These are phyloP conservation scores for Alternaria sp. DNA, from an alignment of 2,329 filamentous ascomycete species.

Conservation along the genomic window DNA sequence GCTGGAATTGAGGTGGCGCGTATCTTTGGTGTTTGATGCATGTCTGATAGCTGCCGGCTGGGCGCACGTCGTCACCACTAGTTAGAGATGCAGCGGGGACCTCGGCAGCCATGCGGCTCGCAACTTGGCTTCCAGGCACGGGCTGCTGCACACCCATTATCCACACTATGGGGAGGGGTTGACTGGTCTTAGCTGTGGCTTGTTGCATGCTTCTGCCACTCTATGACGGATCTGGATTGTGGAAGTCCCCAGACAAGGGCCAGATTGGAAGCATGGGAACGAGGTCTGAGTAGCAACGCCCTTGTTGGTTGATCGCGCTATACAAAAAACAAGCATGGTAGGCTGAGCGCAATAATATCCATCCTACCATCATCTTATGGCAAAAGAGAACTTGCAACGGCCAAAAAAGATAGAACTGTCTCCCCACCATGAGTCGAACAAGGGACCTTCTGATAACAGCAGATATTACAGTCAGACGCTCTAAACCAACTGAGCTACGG, in stretches of 20 bases:
- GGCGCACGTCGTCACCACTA: constrained; percentile 17
- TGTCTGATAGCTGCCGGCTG: constrained; percentile 14
- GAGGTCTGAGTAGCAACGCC: not conserved
- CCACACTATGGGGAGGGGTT: not conserved
- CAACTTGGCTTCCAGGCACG: constrained; percentile 15
- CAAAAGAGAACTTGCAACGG: not conserved
- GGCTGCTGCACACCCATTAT: constrained; percentile 7
- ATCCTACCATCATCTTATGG: not conserved
- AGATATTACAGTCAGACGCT: constrained; percentile 49
- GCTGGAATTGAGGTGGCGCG: constrained; percentile 13
- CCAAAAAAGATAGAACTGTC: constrained; percentile 26
- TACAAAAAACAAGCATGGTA: not conserved
- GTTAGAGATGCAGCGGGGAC: constrained; percentile 8
- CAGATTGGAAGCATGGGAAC: not conserved
- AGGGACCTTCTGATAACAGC: constrained; percentile 47
- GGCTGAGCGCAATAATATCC: not conserved
- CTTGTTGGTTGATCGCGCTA: too few relatives aligned
- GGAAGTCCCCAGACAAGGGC: not conserved
- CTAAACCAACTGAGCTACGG: constrained; percentile 48
- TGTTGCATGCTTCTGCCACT: not conserved
- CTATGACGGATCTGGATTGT: not conserved
- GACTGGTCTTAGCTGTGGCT: constrained; percentile 1
- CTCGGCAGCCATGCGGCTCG: constrained; percentile 19
- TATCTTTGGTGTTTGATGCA: constrained; percentile 16
- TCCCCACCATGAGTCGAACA: constrained; percentile 46